A percentile compares a stretch with the other conserved stretches of the same genome.
phyloP scores from a whole-genome alignment of 1,284 basidiomycete genomes.

The Lignosus rhinocerotis region DNA sequence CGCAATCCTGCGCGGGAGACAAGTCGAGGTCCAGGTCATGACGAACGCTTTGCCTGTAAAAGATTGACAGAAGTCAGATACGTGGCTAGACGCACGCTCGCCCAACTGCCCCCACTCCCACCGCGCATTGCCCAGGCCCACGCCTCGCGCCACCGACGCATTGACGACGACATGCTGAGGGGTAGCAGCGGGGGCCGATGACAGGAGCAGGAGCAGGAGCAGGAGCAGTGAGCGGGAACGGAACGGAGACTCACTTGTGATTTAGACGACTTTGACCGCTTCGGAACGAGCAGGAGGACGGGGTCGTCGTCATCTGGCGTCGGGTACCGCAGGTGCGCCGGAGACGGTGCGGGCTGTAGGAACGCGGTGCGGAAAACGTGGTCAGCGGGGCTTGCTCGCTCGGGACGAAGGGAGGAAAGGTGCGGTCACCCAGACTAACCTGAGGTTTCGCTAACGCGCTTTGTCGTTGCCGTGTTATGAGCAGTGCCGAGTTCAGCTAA shows the following conservation, averaged over 20 bases:
- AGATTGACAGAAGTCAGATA: not conserved
- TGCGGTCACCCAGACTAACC: slow-evolving; percentile 15
- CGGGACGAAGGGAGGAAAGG: not conserved
- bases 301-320: slow-evolving; percentile 27
- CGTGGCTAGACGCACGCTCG: not conserved
- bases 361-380: not conserved
- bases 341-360: not conserved
- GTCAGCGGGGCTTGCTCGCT: not conserved
- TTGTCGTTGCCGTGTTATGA: slow-evolving; percentile 29
- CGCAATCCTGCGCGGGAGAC: not conserved
- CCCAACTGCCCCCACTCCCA: not conserved
- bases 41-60: slow-evolving; percentile 20
- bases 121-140: not conserved
- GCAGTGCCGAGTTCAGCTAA: slow-evolving; percentile 31
- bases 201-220: too few species aligned
- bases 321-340: slow-evolving; percentile 12
- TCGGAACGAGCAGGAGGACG: slow-evolving; percentile 24
- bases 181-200: not conserved
- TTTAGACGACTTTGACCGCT: slow-evolving; percentile 24
- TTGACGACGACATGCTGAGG: not conserved
- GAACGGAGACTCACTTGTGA: not conserved
- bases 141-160: not conserved
- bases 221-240: not conserved
- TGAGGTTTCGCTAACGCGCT: slow-evolving; percentile 16
- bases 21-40: too few species aligned